These are phyloP conservation scores for Colletotrichum sp. DNA, from an alignment of 2,329 filamentous ascomycete genomes.

Conservation along the genomic window DNA sequence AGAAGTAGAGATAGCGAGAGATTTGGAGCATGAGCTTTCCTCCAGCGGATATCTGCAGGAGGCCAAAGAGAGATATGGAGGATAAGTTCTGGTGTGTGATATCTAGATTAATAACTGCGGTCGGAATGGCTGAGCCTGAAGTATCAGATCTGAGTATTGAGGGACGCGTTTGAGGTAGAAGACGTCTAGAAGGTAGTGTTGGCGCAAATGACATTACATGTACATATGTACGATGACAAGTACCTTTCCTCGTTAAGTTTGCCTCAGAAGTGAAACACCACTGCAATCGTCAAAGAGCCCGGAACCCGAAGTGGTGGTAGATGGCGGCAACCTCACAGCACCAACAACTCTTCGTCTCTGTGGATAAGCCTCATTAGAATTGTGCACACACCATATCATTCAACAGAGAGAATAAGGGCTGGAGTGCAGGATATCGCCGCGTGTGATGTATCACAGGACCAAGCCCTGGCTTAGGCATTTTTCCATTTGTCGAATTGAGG, in stretches of 20 bases:
- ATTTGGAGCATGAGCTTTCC: not conserved
- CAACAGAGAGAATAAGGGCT: accelerated
- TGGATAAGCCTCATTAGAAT: not conserved
- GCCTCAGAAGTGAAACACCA: not conserved
- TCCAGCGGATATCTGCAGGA: not conserved
- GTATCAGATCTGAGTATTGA: accelerated
- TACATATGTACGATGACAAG: not conserved
- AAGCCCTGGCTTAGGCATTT: not conserved
- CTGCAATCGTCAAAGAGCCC: not conserved
- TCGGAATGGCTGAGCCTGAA: not conserved
- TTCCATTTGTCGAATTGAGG: not conserved
- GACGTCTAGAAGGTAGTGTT: accelerated
- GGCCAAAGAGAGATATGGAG: not conserved
- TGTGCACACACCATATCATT: not conserved
- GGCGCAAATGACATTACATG: not conserved
- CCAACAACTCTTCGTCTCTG: not conserved
- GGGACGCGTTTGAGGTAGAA: not conserved
- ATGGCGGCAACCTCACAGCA: not conserved
- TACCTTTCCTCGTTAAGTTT: accelerated
- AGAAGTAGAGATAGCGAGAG: not conserved
- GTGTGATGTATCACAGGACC: not conserved
- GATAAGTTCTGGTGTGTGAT: not conserved
- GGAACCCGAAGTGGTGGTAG: not conserved
- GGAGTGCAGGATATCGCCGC: accelerated
- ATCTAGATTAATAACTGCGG: not conserved